phyloP scores from a whole-genome alignment of 2,329 filamentous ascomycete species.

The Aphanoascus verrucosus region DNA sequence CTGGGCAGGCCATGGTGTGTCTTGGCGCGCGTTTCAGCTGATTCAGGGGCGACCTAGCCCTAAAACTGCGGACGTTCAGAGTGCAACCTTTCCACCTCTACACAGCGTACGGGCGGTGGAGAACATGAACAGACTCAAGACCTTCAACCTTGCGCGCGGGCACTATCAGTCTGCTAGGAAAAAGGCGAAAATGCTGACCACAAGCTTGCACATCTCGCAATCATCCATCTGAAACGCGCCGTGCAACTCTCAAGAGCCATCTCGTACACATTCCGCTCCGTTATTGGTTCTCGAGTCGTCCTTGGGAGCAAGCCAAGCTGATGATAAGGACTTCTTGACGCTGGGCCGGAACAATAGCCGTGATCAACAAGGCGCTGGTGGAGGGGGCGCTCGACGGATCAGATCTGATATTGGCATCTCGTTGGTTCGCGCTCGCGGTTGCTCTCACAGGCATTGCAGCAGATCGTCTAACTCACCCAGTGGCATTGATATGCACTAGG shows the following conservation, averaged over 20 bases:
- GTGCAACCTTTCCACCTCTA: not conserved
- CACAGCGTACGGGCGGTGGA: not conserved
- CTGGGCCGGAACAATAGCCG: not conserved
- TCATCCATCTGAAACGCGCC: conserved; percentile 3
- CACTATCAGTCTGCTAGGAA: too few species aligned
- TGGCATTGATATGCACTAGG: not conserved
- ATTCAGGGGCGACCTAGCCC: not conserved
- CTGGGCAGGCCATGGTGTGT: not conserved
- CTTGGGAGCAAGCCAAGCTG: not conserved
- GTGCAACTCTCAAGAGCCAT: not conserved
- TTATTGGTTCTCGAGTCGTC: not conserved
- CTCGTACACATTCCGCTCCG: not conserved
- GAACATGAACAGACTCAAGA: not conserved
- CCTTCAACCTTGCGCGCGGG: not conserved
- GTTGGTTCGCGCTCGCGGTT: not conserved
- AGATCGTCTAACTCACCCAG: not conserved
- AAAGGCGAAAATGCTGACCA: not conserved
- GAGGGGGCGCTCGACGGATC: not conserved
- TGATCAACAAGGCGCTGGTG: not conserved
- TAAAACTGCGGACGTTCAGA: conserved; percentile 11
- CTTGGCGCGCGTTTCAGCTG: conserved; percentile 10
- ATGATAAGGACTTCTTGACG: not conserved
- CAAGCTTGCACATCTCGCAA: not conserved
- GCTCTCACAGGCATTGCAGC: not conserved
- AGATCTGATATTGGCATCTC: not conserved